Evolutionary conservation across 2,329 filamentous ascomycete genomes (phyloP).

Genomic region (Ceratocystis harringtonii): DNA sequence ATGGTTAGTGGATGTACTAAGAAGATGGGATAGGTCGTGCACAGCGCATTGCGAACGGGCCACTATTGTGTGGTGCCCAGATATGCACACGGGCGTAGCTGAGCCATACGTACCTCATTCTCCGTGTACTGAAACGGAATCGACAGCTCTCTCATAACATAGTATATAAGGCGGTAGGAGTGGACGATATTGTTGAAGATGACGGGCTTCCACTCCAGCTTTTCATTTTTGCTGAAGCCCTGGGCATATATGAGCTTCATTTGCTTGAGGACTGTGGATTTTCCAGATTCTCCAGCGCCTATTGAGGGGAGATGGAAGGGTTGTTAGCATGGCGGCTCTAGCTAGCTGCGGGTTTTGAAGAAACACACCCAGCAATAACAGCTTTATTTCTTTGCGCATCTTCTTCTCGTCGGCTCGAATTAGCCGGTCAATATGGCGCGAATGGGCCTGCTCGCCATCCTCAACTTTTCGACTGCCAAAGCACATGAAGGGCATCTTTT

Average conservation of each 20-base stretch:
- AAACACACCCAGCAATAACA: slow-evolving; percentile 66
- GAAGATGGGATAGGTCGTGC: background rate
- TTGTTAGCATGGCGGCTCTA: slow-evolving; percentile 16
- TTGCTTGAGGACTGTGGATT: slow-evolving; percentile 95
- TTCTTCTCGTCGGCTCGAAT: slow-evolving; percentile 80
- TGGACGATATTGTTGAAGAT: slow-evolving; percentile 92
- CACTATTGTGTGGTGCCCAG: background rate
- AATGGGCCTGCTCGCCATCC: slow-evolving; percentile 38
- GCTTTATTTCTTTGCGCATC: slow-evolving; percentile 77
- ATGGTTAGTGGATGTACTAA: slow-evolving; percentile 20
- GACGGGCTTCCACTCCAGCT: slow-evolving; percentile 85
- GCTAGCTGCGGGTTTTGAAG: slow-evolving; percentile 21
- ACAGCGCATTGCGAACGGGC: background rate
- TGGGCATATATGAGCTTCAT: slow-evolving; percentile 96
- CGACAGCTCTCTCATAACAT: slow-evolving; percentile 75
- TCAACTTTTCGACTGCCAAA: slow-evolving; percentile 43
- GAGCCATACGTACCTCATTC: slow-evolving; percentile 47
- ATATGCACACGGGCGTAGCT: background rate
- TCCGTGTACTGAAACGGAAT: slow-evolving; percentile 64
- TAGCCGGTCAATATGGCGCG: slow-evolving; percentile 68
- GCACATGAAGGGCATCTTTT: slow-evolving; percentile 36
- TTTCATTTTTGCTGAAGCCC: slow-evolving; percentile 79
- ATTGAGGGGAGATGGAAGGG: slow-evolving; percentile 16
- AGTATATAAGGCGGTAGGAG: slow-evolving; percentile 77
- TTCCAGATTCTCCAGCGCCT: slow-evolving; percentile 84